Percentiles rank a stretch among this genome's conserved stretches.
phyloP scores from a whole-genome alignment of 2,329 filamentous ascomycete species.

The Colletotrichum sp. region DNA sequence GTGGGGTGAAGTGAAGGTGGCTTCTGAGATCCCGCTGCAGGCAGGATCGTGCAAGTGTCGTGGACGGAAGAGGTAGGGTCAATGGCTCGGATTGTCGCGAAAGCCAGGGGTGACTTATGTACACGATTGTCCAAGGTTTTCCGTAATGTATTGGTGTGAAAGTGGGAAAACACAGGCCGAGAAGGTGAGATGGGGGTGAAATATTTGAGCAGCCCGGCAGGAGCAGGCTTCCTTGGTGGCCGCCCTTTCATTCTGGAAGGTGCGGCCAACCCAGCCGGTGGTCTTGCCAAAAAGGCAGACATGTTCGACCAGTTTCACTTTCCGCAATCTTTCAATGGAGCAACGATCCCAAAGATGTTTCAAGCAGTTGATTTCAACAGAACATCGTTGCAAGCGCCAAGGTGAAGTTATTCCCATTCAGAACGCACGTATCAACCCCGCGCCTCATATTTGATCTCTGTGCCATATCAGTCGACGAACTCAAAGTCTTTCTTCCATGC shows the following conservation, averaged over 20 bases:
- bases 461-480: no score
- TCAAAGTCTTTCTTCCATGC: neutral
- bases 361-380: neutral
- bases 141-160: neutral
- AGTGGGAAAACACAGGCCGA: neutral
- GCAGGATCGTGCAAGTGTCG: neutral
- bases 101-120: neutral
- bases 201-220: neutral
- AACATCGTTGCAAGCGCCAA: neutral
- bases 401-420: neutral
- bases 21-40: neutral
- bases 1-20: neutral
- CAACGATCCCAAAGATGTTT: neutral
- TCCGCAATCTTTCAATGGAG: neutral
- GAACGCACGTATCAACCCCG: neutral
- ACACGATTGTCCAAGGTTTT: neutral
- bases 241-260: neutral
- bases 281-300: neutral
- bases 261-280: neutral
- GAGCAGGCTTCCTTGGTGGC: neutral
- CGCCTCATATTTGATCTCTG: no score
- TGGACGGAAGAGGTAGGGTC: neutral
- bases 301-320: neutral
- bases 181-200: neutral
- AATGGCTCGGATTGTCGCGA: neutral